Base-by-base conservation (phyloP, 78 protist species). In the Monocercomonoides exilis region DNA sequence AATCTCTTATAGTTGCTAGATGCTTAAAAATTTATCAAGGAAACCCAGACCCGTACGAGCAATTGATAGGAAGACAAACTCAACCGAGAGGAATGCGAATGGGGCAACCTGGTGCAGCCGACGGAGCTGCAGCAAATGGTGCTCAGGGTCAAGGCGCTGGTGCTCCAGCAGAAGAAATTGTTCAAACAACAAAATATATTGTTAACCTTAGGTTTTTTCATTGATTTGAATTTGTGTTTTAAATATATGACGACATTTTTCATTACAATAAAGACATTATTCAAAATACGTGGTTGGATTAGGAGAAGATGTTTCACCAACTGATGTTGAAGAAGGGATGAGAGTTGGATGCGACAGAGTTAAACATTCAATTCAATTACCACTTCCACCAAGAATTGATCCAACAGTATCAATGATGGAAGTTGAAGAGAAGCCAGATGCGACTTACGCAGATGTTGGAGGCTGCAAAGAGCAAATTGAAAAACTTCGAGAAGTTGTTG, bases 381-480 rank as follows among this genome's bases (percentile, higher is more conserved):
- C 99, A 41, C 94, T 98, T 80, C 99, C 99, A 32, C 99, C 99
- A 2, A 92, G 93, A 86, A 97, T 98, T 81, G 99, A 98, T 91
- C 99, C 99, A 35, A 85, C 96, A 3, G 99, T 98, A 44, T 96
- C 99, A 33, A 95, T 98, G 98, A 98, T 98, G 99, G 94, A 91
- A 3, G 99, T 98, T 2, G 99, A 98, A 87, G 99, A 98, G 87
- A 97, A 97, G 93, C 99, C 99, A 34, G 99, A 98, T 87, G 94
- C 98, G 44, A 98, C 99, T 0, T 98, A 98, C 94, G 84, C 93
- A 38, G 99, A 98, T 90, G 98, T 98, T 29, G 99, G 99, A 44
- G 99, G 99, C 32, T 91, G 93, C 91, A 96, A 96, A 80, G 99
- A 98, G 85, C 97, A 96, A 88, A 94, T 98, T 44, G 97, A 98